Conservation (phyloP, 371 early-diverging fungal genomes). For the Apophysomyces trapeziformis region DNA sequence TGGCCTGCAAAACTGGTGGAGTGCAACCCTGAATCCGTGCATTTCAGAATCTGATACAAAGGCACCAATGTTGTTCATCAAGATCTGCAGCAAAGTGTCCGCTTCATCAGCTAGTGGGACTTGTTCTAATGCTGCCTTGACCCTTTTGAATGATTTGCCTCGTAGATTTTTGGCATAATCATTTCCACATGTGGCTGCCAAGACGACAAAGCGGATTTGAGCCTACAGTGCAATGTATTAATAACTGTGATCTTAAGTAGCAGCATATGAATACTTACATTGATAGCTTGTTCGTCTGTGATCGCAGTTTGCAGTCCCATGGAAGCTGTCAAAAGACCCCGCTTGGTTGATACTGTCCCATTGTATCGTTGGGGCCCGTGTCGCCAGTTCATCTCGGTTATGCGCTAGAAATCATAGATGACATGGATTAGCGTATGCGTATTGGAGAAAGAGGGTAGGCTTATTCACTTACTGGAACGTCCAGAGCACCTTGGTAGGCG, state of each 20-base stretch:
- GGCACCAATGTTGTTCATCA: not conserved
- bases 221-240: conserved; percentile 5
- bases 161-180: conserved; percentile 16
- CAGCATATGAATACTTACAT: not conserved
- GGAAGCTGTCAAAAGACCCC: not conserved
- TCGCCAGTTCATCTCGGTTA: not conserved
- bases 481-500: conserved; percentile 14
- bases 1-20: conserved; percentile 18
- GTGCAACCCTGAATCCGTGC: conserved; percentile 10
- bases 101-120: not conserved
- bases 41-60: not conserved
- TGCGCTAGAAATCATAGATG: not conserved
- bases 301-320: not conserved
- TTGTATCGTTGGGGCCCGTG: not conserved
- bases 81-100: not conserved
- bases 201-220: conserved; percentile 10
- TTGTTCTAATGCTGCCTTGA: not conserved
- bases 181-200: conserved; percentile 17
- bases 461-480: conserved; percentile 13
- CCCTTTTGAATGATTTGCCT: not conserved
- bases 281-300: not conserved
- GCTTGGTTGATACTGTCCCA: not conserved
- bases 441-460: conserved; percentile 1
- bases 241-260: not conserved
- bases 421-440: not conserved